Percentiles rank a stretch among this genome's conserved stretches.
Evolutionary conservation across 768 basidiomycete species (phyloP).

Genomic region (Auricularia auricula-judae): DNA sequence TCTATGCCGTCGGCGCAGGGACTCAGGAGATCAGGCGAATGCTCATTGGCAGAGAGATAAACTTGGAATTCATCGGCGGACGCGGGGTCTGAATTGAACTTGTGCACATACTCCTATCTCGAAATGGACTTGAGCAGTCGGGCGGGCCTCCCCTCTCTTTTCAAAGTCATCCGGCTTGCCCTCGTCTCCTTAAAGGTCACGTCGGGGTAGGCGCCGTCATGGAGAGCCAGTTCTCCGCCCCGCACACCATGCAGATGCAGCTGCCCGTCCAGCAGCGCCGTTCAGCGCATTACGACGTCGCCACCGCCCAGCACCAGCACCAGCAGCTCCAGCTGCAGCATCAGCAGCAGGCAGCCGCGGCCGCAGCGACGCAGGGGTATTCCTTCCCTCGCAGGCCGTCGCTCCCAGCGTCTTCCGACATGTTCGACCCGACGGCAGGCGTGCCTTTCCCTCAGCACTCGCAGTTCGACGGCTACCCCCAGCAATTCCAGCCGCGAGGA

Average conservation of each 20-base stretch:
- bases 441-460: neutral
- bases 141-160: neutral
- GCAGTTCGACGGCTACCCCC: neutral
- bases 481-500: neutral
- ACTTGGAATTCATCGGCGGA: conserved; percentile 38
- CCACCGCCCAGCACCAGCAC: neutral
- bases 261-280: neutral
- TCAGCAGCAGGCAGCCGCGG: neutral
- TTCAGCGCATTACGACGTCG: neutral
- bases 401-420: neutral
- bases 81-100: neutral
- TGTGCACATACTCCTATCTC: neutral
- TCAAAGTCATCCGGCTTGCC: neutral
- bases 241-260: neutral
- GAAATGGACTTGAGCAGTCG: neutral
- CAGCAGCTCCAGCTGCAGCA: neutral
- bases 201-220: neutral
- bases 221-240: neutral
- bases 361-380: neutral
- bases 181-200: neutral
- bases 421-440: neutral
- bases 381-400: neutral
- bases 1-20: conserved; percentile 94
- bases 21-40: conserved; percentile 92
- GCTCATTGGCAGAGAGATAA: conserved; percentile 91